Percentiles rank a stretch among this genome's conserved stretches.
These are phyloP conservation scores for Scleroderma bovista DNA, from an alignment of 768 basidiomycete species.

Conservation along the genomic window DNA sequence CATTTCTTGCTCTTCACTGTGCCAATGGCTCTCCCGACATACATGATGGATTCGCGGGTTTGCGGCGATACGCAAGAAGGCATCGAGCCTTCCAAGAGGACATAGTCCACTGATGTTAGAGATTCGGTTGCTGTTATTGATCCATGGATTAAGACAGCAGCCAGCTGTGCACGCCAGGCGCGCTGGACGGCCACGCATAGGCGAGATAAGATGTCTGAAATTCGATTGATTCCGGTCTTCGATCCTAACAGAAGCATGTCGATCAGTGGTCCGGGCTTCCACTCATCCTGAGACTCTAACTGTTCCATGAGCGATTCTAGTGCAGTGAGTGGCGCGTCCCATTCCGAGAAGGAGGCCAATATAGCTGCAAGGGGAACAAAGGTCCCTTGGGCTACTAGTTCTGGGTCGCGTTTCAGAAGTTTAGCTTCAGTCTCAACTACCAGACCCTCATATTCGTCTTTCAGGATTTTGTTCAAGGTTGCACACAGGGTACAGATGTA, in stretches of 20 bases:
- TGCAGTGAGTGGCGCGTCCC: conserved; percentile 82
- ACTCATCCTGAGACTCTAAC: conserved; percentile 45
- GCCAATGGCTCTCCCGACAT: conserved; percentile 82
- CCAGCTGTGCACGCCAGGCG: conserved; percentile 82
- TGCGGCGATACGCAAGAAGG: conserved; percentile 71
- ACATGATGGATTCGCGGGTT: conserved; percentile 75
- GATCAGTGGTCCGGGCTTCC: conserved; percentile 73
- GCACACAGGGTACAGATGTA: conserved; percentile 79
- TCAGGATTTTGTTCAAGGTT: conserved; percentile 66
- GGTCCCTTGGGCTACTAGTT: conserved; percentile 70
- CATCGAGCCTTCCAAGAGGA: conserved; percentile 58
- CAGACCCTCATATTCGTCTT: conserved; percentile 73
- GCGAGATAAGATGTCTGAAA: conserved; percentile 63
- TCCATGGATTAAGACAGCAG: conserved; percentile 77
- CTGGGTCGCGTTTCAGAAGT: conserved; percentile 67
- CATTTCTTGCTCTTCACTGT: conserved; percentile 77
- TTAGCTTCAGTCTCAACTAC: conserved; percentile 79
- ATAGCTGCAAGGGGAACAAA: conserved; percentile 85
- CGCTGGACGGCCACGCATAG: conserved; percentile 73
- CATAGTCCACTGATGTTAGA: conserved; percentile 54
- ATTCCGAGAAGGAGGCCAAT: conserved; percentile 77
- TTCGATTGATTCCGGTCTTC: conserved; percentile 72
- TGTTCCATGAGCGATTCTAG: conserved; percentile 60
- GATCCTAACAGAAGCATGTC: conserved; percentile 71
- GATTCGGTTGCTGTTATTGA: conserved; percentile 58